Percentiles rank a stretch among this genome's conserved stretches.
Evolutionary conservation across 1,284 basidiomycete genomes (phyloP).

Genomic region (Coriolopsis trogii): DNA sequence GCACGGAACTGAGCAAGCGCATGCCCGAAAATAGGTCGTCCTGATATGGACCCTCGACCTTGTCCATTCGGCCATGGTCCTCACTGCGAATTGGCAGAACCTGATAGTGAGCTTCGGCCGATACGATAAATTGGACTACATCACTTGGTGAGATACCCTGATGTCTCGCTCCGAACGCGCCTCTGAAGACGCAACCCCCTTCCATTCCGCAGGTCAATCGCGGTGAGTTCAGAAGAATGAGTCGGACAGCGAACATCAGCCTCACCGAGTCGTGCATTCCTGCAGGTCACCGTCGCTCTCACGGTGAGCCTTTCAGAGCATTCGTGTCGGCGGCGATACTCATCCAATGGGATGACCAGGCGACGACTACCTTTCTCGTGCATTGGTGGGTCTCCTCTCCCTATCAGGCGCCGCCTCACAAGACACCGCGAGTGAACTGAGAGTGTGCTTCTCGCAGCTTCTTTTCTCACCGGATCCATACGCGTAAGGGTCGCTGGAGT

Average conservation of each 20-base stretch:
- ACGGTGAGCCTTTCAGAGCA: slow-evolving; percentile 1
- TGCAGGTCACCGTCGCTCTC: slow-evolving; percentile 13
- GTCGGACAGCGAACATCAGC: too few species aligned
- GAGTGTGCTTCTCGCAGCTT: slow-evolving; percentile 11
- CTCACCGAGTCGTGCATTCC: not conserved
- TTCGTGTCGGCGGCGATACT: not conserved
- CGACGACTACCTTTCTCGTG: slow-evolving; percentile 15
- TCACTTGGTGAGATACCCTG: slow-evolving; percentile 16
- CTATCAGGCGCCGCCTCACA: not conserved
- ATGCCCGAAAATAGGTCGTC: too few species aligned
- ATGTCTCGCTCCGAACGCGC: too few species aligned
- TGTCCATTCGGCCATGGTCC: slow-evolving; percentile 14
- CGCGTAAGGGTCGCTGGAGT: slow-evolving; percentile 2
- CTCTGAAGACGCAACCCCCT: too few species aligned
- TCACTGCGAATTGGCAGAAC: slow-evolving; percentile 18
- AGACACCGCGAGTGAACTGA: not conserved
- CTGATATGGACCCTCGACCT: slow-evolving; percentile 13
- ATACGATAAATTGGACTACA: slow-evolving; percentile 5
- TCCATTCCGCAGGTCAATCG: slow-evolving; percentile 5
- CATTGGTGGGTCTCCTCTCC: slow-evolving; percentile 10
- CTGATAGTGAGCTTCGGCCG: slow-evolving; percentile 8
- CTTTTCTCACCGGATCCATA: slow-evolving; percentile 17
- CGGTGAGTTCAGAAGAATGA: slow-evolving; percentile 2
- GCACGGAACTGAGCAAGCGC: too few species aligned
- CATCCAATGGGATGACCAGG: not conserved